Base-by-base conservation (phyloP, 78 protist genomes). In the Trichosphaerium sp. region DNA sequence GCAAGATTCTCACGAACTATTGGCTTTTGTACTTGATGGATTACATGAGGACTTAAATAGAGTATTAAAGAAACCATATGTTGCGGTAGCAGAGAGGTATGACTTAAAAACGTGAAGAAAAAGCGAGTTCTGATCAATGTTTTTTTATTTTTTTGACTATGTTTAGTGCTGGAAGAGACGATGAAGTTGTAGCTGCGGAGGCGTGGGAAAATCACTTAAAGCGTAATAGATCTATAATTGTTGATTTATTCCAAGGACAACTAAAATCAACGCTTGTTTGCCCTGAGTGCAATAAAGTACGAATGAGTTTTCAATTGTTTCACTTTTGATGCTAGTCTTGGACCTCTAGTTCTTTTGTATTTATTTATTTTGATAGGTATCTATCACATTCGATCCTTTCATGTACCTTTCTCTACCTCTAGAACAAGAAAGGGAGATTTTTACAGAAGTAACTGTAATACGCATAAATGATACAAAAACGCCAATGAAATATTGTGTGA, bases 351-450 rank as follows among this genome's bases (percentile, higher is more conserved):
- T n/a, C n/a, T n/a, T n/a, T n/a, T n/a, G n/a, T n/a, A n/a, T n/a
- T n/a, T n/a, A n/a, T n/a, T n/a, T n/a, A n/a, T n/a, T n/a, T n/a
- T n/a, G n/a, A n/a, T n/a, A n/a, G 28, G 65, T 57, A 12, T 39
- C 67, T n/a, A 74, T 85, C 48, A 74, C 89, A 1, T 91, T 84
- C 37, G 94, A 92, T 34, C 96, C 96, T 23, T 86, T 80, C 71
- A 88, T 81, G 83, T 92, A 65, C 68, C 49, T 92, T 11, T 14
- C 84, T 8, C 34, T 92, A 12, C 96, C 93, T 25, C 37, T 90
- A n/a, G n/a, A n/a, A n/a, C n/a, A n/a, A n/a, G n/a, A n/a, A n/a
- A n/a, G n/a, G n/a, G n/a, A n/a, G n/a, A n/a, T n/a, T n/a, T n/a
- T n/a, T n/a, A n/a, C n/a, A n/a, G n/a, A n/a, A n/a, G n/a, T n/a